These are phyloP conservation scores for Raffaelea arxii DNA, from an alignment of 2,329 filamentous ascomycete species.

Conservation along the genomic window DNA sequence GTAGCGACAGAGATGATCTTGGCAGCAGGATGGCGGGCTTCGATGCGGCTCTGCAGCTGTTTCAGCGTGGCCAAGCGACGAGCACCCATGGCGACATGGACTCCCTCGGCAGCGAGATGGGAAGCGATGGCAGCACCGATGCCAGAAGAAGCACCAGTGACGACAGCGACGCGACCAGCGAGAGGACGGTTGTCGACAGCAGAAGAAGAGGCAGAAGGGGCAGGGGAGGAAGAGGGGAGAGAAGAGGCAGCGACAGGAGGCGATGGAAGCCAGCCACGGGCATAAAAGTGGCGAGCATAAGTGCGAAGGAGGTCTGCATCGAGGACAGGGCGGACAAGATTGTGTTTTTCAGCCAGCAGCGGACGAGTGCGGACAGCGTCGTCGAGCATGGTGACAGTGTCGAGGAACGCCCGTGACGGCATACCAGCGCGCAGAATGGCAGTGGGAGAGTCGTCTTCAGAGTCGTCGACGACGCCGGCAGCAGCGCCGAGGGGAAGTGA, in stretches of 20 bases:
- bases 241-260: conserved; percentile 3
- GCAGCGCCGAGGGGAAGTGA: background rate
- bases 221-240: background rate
- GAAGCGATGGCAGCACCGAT: conserved; percentile 67
- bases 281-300: conserved; percentile 72
- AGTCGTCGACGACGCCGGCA: conserved; percentile 21
- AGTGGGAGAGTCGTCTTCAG: conserved; percentile 64
- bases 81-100: conserved; percentile 61
- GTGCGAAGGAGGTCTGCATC: conserved; percentile 63
- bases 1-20: conserved; percentile 62
- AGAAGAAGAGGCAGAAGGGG: background rate
- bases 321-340: conserved; percentile 57
- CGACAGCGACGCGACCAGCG: conserved; percentile 59
- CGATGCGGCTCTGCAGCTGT: conserved; percentile 51
- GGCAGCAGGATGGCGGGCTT: conserved; percentile 34
- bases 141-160: conserved; percentile 72
- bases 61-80: conserved; percentile 62
- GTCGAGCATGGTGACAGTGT: conserved; percentile 63
- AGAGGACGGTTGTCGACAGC: conserved; percentile 43
- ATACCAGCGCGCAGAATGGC: conserved; percentile 74
- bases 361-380: conserved; percentile 59
- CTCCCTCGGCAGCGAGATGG: conserved; percentile 61
- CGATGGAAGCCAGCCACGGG: conserved; percentile 62
- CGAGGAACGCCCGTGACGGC: conserved; percentile 63
- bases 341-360: conserved; percentile 38